These are phyloP conservation scores for Sclerotinia sclerotiorum DNA, from an alignment of 2,329 filamentous ascomycete species.

Conservation along the genomic window DNA sequence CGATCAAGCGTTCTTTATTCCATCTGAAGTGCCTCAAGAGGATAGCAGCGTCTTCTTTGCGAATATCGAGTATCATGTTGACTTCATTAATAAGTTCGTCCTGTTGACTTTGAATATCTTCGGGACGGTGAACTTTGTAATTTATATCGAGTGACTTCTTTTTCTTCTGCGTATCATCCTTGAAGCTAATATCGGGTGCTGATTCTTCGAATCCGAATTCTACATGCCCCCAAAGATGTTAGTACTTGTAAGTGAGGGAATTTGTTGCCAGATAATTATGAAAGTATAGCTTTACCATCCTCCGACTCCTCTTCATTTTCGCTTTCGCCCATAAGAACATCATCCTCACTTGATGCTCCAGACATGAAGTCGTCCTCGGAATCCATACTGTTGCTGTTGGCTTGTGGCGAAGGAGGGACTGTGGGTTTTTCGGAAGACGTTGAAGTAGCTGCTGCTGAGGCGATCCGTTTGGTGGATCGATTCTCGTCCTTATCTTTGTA, in stretches of 20 bases:
- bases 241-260: conserved; percentile 23
- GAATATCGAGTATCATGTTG: conserved; percentile 84
- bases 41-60: conserved; percentile 87
- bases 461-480: conserved; percentile 41
- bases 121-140: conserved; percentile 76
- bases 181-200: conserved; percentile 49
- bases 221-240: conserved; percentile 24
- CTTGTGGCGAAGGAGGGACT: conserved; percentile 57
- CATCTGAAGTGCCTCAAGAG: conserved; percentile 85
- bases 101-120: conserved; percentile 82
- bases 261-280: background rate
- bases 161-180: conserved; percentile 67
- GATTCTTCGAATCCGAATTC: conserved; percentile 49
- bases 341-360: conserved; percentile 73
- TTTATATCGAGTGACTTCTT: conserved; percentile 79
- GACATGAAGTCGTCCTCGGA: conserved; percentile 95
- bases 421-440: background rate
- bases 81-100: conserved; percentile 85
- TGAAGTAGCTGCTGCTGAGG: conserved; percentile 41
- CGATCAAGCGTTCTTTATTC: conserved; percentile 95
- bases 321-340: conserved; percentile 72
- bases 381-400: conserved; percentile 68
- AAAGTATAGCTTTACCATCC: conserved; percentile 37
- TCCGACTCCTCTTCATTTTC: conserved; percentile 68
- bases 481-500: conserved; percentile 40